Evolutionary conservation across 805 yeast species (phyloP).

Genomic region (Kluyveromyces siamensis): DNA sequence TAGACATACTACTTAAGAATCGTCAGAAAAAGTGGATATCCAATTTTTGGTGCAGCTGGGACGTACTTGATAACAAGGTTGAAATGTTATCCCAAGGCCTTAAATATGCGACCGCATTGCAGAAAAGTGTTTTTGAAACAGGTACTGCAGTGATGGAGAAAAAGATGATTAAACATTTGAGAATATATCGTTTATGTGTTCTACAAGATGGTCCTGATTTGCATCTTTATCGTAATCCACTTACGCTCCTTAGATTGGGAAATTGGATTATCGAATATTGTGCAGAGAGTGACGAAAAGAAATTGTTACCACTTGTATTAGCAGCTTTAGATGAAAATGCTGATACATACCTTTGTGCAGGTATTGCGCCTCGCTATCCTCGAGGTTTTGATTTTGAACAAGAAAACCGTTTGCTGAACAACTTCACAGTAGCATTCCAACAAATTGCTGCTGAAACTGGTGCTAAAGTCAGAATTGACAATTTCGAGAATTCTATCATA

Average conservation of each 20-base stretch:
- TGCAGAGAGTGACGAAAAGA: slow-evolving; percentile 61
- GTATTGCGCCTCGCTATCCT: slow-evolving; percentile 78
- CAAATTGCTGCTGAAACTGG: slow-evolving; percentile 76
- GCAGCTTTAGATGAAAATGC: slow-evolving; percentile 70
- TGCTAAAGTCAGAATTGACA: slow-evolving; percentile 84
- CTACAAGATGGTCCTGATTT: slow-evolving; percentile 83
- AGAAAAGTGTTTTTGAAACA: slow-evolving; percentile 73
- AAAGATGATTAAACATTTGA: slow-evolving; percentile 64
- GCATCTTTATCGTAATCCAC: slow-evolving; percentile 71
- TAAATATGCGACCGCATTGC: slow-evolving; percentile 75
- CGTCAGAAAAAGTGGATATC: slow-evolving; percentile 63
- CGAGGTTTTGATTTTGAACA: slow-evolving; percentile 31
- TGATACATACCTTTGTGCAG: slow-evolving; percentile 79
- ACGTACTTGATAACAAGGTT: slow-evolving; percentile 39
- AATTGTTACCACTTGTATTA: slow-evolving; percentile 69
- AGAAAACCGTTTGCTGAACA: slow-evolving; percentile 50
- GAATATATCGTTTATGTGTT: slow-evolving; percentile 78
- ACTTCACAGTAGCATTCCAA: slow-evolving; percentile 87
- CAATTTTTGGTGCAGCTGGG: slow-evolving; percentile 67
- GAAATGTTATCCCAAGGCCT: slow-evolving; percentile 42
- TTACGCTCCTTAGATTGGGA: slow-evolving; percentile 76
- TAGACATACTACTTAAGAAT: slow-evolving; percentile 8
- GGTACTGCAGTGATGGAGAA: slow-evolving; percentile 88
- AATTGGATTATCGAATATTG: slow-evolving; percentile 87
- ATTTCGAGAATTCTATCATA: slow-evolving; percentile 89